Evolutionary conservation across 2,329 filamentous ascomycete species (phyloP), one percentile per base, ranked within the genome.

Genomic region (Pseudogymnoascus sp.): DNA sequence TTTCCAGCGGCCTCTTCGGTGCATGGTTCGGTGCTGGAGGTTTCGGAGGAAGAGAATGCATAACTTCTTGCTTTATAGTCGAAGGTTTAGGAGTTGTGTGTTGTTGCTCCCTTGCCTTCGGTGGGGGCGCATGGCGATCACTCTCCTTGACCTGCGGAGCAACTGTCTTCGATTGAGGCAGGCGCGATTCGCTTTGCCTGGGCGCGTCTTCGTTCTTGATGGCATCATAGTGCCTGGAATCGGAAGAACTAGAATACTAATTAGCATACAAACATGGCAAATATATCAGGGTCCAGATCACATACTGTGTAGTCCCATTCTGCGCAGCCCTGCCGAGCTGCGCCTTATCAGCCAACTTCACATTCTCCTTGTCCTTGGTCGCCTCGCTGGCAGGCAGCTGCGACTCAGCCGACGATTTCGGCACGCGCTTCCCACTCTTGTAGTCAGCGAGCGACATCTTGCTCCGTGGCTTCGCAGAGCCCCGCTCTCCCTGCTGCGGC

Each of bases 371-470:
- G 1, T 55, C 45, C 27, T 29, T 33, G 18, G 7, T 18, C 45
- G 45, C n/a, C 45, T 55, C 45, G 9, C 27, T 29, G 18, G 8
- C 27, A 10, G 45, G n/a, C 45, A 18, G 45, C 27, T 55, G 45
- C 45, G 27, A 18, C 27, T 55, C 45, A 55, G 8, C 7, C 8
- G 35, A 27, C 2, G 45, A n/a, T 33, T 12, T 55, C n/a, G 45
- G 27, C 8, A 9, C 45, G n/a, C 45, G 45, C 27, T 55, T 64
- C 58, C 62, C 60, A 3, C 31, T 29, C 64, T 69, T 70, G 60
- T 73, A 73, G 58, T 73, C 71, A 15, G 67, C 67, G 15, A 72
- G 63, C 6, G 68, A 69, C 37, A 73, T 67, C 65, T 71, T 73
- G 35, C 66, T 66, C 5, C 65, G 59, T 5, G 69, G 65, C 39